Conservation (phyloP, 225 moss, liverwort and hornwort species). For the Pseudisothecium myosuroides region DNA sequence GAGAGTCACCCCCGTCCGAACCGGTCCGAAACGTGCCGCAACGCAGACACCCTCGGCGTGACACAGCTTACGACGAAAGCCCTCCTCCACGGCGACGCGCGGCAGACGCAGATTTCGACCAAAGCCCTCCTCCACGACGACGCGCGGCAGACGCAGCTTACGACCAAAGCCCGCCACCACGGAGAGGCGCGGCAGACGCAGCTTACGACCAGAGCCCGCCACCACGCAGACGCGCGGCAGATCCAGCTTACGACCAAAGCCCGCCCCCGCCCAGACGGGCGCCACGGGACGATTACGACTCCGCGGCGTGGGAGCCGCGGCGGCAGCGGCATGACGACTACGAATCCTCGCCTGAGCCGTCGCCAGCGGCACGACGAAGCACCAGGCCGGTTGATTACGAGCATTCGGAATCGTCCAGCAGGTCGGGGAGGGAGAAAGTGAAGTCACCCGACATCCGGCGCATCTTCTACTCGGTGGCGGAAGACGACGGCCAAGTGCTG, state of each 20-base stretch:
- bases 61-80: not conserved
- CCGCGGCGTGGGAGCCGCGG: not conserved
- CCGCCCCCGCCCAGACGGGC: not conserved
- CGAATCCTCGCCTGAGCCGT: not conserved
- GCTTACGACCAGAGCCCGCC: not conserved
- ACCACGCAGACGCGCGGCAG: not conserved
- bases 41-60: not conserved
- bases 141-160: not conserved
- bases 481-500: constrained; percentile 36
- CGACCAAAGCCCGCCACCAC: not conserved
- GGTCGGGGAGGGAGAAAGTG: not conserved
- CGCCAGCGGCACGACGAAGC: not conserved
- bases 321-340: not conserved
- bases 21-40: not conserved
- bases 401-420: not conserved
- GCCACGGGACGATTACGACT: not conserved
- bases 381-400: not conserved
- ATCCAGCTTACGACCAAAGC: not conserved
- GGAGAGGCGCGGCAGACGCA: not conserved
- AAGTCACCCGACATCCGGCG: constrained; percentile 18
- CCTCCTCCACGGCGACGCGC: not conserved
- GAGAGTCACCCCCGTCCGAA: not conserved
- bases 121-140: not conserved
- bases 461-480: constrained; percentile 40
- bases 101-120: not conserved